Base-by-base conservation (phyloP, 176 grass and related monocot species). In the Thinopyrum elongatum region DNA sequence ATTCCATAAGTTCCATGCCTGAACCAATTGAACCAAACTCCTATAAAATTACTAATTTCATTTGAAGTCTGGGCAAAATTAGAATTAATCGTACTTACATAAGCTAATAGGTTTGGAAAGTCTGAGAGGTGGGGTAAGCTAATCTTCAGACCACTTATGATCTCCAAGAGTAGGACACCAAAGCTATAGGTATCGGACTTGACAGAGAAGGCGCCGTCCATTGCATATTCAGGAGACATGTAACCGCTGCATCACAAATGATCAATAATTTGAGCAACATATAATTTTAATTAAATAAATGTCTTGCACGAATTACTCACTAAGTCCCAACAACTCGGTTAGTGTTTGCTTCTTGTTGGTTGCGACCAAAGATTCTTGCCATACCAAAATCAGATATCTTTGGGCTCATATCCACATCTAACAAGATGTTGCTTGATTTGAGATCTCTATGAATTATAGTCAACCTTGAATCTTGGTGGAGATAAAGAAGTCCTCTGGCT, bases 1-100 rank as follows among this genome's bases (percentile, higher is more conserved):
- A 11, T 67, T 84, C 92, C 89, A 94, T 66, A 91, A 71, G 29
- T 47, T 86, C 89, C 84, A 94, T 79, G 84, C 86, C 92, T 94
- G 70, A 21, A 75, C 13, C 51, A 62, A 58, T 83, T 0, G 6
- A 72, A 78, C 15, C 22, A 11, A 68, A 25, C 36, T 33, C 23
- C 28, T 10, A 42, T 5, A 2, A 76, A 10, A n/a, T 30, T 29
- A 28, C 11, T 28, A 76, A 1, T 8, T 46, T 29, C 12, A 2
- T 25, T 27, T 59, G 12, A 28, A 42, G 10, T 55, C 7, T 46
- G 3, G 6, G 47, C 49, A 42, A 4, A 65, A 30, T 1, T 19
- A 61, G 10, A 8, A 68, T 51, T 12, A 13, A 77, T 1, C 0
- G 2, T 81, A 89, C 89, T 89, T 87, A 94, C 90, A 53, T 90